These are phyloP conservation scores for Neoarthrinium moseri DNA, from an alignment of 2,329 filamentous ascomycete genomes.

Conservation along the genomic window DNA sequence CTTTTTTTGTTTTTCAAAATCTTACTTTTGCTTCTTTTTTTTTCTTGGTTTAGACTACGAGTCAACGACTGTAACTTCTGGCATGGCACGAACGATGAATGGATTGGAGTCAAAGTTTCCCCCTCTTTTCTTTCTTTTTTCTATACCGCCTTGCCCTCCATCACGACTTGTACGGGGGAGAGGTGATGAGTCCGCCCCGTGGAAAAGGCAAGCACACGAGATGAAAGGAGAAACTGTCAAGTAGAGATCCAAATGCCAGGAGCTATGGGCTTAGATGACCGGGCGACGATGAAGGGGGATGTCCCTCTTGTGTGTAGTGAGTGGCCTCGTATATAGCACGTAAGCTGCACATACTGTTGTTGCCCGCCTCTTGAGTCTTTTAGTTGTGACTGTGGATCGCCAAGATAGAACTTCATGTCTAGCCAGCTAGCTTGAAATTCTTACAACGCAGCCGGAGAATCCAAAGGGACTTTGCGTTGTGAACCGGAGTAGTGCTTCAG, in stretches of 20 bases:
- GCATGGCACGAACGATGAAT: slow-evolving; percentile 4
- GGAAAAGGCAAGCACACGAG: no score
- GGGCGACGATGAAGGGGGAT: background rate
- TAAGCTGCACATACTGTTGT: slow-evolving; percentile 14
- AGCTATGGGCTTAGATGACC: background rate
- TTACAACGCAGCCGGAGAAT: no score
- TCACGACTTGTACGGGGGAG: background rate
- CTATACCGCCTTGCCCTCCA: background rate
- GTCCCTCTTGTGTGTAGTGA: no score
- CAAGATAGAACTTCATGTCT: no score
- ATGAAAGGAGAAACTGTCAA: background rate
- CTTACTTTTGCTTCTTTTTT: slow-evolving; percentile 2
- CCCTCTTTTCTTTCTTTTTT: slow-evolving; percentile 2
- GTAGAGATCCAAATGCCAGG: background rate
- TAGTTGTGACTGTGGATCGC: no score
- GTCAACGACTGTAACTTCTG: background rate
- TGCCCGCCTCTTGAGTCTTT: no score
- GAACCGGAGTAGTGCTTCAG: no score
- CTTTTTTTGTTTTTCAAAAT: no score
- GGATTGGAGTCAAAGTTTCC: slow-evolving; percentile 7
- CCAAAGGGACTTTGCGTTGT: no score
- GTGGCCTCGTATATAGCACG: slow-evolving; percentile 19
- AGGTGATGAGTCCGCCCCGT: background rate
- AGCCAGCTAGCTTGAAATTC: no score
- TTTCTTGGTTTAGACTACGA: slow-evolving; percentile 3